These are phyloP conservation scores for Barnettozyma botsteinii DNA, from an alignment of 805 yeast genomes.

Conservation along the genomic window DNA sequence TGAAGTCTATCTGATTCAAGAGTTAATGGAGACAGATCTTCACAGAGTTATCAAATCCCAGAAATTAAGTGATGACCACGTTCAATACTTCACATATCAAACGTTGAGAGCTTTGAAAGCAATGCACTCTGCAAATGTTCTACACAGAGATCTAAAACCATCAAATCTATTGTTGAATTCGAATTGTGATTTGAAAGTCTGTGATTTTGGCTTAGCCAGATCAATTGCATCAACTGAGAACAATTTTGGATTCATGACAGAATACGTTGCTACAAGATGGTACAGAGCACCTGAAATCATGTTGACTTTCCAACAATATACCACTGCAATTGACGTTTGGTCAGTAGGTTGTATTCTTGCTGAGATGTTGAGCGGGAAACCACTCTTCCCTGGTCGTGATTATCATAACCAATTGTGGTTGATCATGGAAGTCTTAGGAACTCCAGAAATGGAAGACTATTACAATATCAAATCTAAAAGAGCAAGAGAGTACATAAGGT, in stretches of 20 bases:
- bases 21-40: conserved; percentile 71
- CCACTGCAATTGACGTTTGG: conserved; percentile 78
- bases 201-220: conserved; percentile 76
- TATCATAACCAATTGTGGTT: conserved; percentile 62
- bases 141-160: conserved; percentile 76
- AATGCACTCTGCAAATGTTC: conserved; percentile 66
- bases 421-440: conserved; percentile 64
- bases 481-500: conserved; percentile 71
- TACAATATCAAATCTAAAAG: conserved; percentile 66
- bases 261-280: conserved; percentile 83
- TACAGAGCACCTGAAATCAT: conserved; percentile 81
- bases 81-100: conserved; percentile 67
- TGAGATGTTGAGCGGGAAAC: conserved; percentile 53
- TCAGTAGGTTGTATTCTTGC: conserved; percentile 75
- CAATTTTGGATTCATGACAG: conserved; percentile 56
- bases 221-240: conserved; percentile 44
- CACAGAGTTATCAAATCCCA: conserved; percentile 56
- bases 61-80: conserved; percentile 56
- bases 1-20: conserved; percentile 73
- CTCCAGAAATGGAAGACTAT: conserved; percentile 70
- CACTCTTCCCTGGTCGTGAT: conserved; percentile 72
- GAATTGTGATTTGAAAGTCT: conserved; percentile 68
- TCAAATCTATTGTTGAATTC: conserved; percentile 62
- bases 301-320: conserved; percentile 65
- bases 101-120: conserved; percentile 63